phyloP scores from a whole-genome alignment of 2,329 filamentous ascomycete genomes.

The Alternaria arbusti region DNA sequence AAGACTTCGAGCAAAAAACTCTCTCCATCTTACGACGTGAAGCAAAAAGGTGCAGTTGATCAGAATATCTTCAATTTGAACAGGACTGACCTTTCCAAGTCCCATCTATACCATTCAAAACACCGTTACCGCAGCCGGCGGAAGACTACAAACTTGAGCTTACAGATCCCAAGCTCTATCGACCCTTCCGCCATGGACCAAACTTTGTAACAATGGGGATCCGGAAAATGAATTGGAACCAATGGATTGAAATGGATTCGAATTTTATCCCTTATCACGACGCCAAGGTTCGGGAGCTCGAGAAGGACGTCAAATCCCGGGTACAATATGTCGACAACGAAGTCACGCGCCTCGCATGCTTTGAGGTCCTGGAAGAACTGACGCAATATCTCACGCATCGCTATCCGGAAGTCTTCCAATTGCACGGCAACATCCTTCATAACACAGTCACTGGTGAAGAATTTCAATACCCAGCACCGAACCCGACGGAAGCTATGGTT shows the following conservation, averaged over 20 bases:
- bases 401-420: neutral
- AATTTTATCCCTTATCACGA: constrained; percentile 2
- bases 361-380: constrained; percentile 1
- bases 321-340: neutral
- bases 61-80: neutral
- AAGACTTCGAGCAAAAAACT: neutral
- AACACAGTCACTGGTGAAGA: neutral
- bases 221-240: constrained; percentile 1
- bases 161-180: neutral
- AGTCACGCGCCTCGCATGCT: neutral
- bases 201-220: neutral
- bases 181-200: neutral
- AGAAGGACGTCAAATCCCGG: neutral
- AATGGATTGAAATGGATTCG: constrained; percentile 6
- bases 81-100: neutral
- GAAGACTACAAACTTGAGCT: neutral
- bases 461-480: neutral
- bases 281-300: neutral
- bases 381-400: constrained; percentile 4
- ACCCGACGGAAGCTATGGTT: constrained; percentile 1
- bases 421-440: neutral
- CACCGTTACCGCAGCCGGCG: neutral
- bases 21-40: neutral
- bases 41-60: neutral
- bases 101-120: neutral